A percentile compares a stretch with the other conserved stretches of the same genome.
phyloP scores from a whole-genome alignment of 371 early-diverging fungal species.

The Apophysomyces trapeziformis region DNA sequence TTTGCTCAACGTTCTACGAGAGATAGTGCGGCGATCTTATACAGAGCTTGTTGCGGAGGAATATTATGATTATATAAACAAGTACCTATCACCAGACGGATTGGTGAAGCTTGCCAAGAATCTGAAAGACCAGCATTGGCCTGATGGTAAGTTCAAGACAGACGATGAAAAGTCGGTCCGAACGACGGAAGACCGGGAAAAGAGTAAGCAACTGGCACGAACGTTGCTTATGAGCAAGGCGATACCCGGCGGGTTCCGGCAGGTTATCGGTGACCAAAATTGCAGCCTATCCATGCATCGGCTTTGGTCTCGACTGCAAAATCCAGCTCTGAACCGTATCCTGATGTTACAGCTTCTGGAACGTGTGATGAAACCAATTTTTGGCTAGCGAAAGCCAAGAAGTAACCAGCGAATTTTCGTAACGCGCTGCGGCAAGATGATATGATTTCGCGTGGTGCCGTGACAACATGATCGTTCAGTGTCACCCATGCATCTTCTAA shows the following conservation, averaged over 20 bases:
- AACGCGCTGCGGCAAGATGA: neutral
- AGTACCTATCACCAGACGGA: constrained; percentile 41
- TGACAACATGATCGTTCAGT: constrained; percentile 12
- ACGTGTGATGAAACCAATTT: constrained; percentile 39
- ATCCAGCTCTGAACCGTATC: constrained; percentile 43
- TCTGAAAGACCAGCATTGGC: constrained; percentile 43
- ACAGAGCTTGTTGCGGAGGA: constrained; percentile 46
- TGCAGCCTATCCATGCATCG: constrained; percentile 51
- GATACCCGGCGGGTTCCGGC: constrained; percentile 46
- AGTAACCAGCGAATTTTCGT: neutral
- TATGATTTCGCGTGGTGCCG: constrained; percentile 1
- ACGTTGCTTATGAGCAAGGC: constrained; percentile 34
- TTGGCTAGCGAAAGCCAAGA: neutral
- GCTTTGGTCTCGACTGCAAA: constrained; percentile 48
- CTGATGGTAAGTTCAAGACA: constrained; percentile 33
- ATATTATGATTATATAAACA: constrained; percentile 41
- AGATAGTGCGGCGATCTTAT: constrained; percentile 53
- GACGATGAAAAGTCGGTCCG: constrained; percentile 5
- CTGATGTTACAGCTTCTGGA: constrained; percentile 49
- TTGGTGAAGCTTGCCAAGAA: constrained; percentile 30
- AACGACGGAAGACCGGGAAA: constrained; percentile 38
- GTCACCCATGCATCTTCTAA: constrained; percentile 9
- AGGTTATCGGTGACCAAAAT: constrained; percentile 55
- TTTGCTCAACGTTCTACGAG: constrained; percentile 42
- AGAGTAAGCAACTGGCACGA: constrained; percentile 33